Evolutionary conservation across 2,329 filamentous ascomycete species (phyloP).

Genomic region (Blastomyces percursus): DNA sequence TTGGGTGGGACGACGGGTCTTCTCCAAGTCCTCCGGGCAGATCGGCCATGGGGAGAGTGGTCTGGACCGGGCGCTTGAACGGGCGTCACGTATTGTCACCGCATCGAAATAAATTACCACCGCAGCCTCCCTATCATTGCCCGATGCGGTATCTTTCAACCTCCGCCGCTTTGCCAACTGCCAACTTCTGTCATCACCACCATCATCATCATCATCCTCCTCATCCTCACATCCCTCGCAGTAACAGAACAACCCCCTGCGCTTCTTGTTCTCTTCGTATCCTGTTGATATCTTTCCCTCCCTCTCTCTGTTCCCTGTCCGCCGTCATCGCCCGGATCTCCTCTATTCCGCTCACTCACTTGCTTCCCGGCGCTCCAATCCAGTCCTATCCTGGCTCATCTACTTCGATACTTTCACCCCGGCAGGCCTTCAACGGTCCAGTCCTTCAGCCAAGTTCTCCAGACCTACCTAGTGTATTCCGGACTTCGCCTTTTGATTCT

Average conservation of each 20-base stretch:
- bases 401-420: not conserved
- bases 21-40: not conserved
- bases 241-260: not conserved
- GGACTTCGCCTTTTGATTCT: not conserved
- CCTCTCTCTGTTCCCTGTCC: not conserved
- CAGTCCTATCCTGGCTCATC: not conserved
- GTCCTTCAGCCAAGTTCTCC: not conserved
- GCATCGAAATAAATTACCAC: not conserved
- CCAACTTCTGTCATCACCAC: not conserved
- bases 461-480: not conserved
- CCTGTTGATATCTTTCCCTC: not conserved
- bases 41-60: not conserved
- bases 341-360: not conserved
- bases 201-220: not conserved
- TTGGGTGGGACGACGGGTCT: not conserved
- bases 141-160: not conserved
- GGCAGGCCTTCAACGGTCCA: not conserved
- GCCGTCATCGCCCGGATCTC: not conserved
- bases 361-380: not conserved
- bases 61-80: not conserved
- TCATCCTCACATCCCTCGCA: not conserved
- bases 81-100: not conserved
- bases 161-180: too few species aligned
- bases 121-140: not conserved
- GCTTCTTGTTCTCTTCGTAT: too few species aligned